Evolutionary conservation across 1,284 basidiomycete species (phyloP).

Genomic region (Porodaedalea pini): DNA sequence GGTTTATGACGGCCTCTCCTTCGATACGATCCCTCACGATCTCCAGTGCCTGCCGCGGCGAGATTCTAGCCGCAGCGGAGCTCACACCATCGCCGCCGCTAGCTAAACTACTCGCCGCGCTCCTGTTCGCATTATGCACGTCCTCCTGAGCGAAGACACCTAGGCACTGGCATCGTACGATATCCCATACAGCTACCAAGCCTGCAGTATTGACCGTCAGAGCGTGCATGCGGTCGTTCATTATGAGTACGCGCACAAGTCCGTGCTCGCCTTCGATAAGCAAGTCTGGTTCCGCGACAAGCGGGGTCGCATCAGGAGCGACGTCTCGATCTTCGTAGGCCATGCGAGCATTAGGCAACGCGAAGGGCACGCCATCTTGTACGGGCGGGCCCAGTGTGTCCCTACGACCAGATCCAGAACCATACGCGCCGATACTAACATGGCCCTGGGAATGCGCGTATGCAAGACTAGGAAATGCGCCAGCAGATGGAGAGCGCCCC

Average conservation of each 20-base stretch:
- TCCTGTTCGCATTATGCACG: slow-evolving; percentile 48
- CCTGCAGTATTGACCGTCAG: slow-evolving; percentile 87
- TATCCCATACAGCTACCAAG: slow-evolving; percentile 90
- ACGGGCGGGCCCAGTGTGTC: slow-evolving; percentile 36
- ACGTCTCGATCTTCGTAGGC: slow-evolving; percentile 80
- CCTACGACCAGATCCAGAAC: slow-evolving; percentile 25
- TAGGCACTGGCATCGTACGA: slow-evolving; percentile 74
- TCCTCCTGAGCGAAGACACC: slow-evolving; percentile 70
- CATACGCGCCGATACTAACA: slow-evolving; percentile 22
- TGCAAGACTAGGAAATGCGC: slow-evolving; percentile 16
- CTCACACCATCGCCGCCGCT: slow-evolving; percentile 32
- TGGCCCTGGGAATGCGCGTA: slow-evolving; percentile 27
- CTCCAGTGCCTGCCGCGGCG: slow-evolving; percentile 83
- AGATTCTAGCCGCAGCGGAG: slow-evolving; percentile 39
- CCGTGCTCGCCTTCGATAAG: slow-evolving; percentile 79
- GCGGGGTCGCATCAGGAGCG: slow-evolving; percentile 73
- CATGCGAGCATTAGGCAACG: slow-evolving; percentile 40
- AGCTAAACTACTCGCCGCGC: slow-evolving; percentile 24
- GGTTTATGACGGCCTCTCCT: slow-evolving; percentile 81
- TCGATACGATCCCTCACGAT: slow-evolving; percentile 86
- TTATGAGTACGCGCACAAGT: slow-evolving; percentile 75
- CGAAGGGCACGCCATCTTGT: slow-evolving; percentile 10
- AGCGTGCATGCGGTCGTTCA: slow-evolving; percentile 92
- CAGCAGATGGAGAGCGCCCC: slow-evolving; percentile 30
- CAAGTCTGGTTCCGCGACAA: slow-evolving; percentile 58